phyloP scores from a whole-genome alignment of 2,329 filamentous ascomycete species.

The Talaromyces verruculosus region DNA sequence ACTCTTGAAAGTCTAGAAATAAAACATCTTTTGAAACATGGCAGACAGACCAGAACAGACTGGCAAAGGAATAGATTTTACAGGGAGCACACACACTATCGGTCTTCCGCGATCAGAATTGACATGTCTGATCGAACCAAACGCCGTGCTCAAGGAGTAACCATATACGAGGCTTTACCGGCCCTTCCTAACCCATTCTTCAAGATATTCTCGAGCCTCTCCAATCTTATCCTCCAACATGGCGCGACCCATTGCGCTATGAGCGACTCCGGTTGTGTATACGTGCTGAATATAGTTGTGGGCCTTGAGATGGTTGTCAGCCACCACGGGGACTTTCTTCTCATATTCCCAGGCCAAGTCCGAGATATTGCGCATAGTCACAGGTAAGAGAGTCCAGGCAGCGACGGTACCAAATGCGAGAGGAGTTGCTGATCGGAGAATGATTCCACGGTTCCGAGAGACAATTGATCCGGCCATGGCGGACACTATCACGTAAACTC shows the following conservation, averaged over 20 bases:
- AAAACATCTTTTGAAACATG: constrained; percentile 19
- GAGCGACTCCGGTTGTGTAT: constrained; percentile 70
- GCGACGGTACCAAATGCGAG: constrained; percentile 77
- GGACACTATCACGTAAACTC: constrained; percentile 88
- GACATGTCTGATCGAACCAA: not conserved
- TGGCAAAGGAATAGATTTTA: constrained; percentile 19
- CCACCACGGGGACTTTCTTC: constrained; percentile 78
- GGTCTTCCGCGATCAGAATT: not conserved
- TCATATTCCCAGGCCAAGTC: constrained; percentile 91
- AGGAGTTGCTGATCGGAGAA: constrained; percentile 75
- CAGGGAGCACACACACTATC: constrained; percentile 8
- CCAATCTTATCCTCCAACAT: constrained; percentile 80
- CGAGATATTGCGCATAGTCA: constrained; percentile 86
- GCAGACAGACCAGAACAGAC: constrained; percentile 3
- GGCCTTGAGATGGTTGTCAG: constrained; percentile 74
- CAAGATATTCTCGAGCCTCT: constrained; percentile 71
- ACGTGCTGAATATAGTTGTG: constrained; percentile 69
- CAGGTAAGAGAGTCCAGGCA: constrained; percentile 79
- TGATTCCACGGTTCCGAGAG: constrained; percentile 79
- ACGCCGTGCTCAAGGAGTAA: constrained; percentile 6
- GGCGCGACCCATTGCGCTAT: constrained; percentile 67
- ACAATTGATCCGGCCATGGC: constrained; percentile 95
- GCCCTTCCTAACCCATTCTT: constrained; percentile 89
- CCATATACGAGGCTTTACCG: constrained; percentile 54
- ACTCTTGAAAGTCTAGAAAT: constrained; percentile 20